Base-by-base conservation (phyloP, 305 asterid species). In the Fraxinus greggii region DNA sequence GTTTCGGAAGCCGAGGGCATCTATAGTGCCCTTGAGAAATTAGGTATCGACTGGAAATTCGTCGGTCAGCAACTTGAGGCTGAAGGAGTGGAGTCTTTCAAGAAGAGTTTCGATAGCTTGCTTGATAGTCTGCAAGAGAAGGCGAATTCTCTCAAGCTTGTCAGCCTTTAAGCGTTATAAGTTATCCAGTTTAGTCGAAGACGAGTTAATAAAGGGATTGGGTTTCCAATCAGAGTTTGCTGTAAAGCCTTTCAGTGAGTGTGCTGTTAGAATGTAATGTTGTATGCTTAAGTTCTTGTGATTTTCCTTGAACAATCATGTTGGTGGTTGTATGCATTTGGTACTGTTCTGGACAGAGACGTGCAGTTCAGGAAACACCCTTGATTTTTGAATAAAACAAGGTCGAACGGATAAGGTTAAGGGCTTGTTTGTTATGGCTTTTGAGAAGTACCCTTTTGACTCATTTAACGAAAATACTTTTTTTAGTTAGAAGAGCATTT, bases 51-150 rank as follows among this genome's bases (percentile, higher is more conserved):
- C 86, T 96, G 99, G 99, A 48, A 88, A 38, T 79, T 80, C 2
- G 98, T 96, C 0, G 99, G 99, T 4, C 13, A 91, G n/a, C 98
- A 94, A 74, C 98, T 96, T 28, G 99, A 96, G 93, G 78, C 83
- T 54, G 99, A 96, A 87, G 99, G 99, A 79, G 98, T 96, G 79
- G 98, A 96, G 31, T 90, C 98, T 31, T 96, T 96, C 91, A 92
- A 91, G 94, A 96, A 94, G 92, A 93, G 98, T 82, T 96, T 96
- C 15, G 97, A 94, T 65, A 94, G 97, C 95, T 89, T 96, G 95
- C 93, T 96, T 3, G 97, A 92, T 78, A 93, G 92, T 83, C 93
- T 96, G 85, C 98, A 96, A 85, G 99, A 94, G 95, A 96, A 96
- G 91, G 98, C 98, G 0, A 93, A 92, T 75, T 87, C 98, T 40